Base-by-base conservation (phyloP, 2,329 filamentous ascomycete species). In the Lecanosticta acicola region DNA sequence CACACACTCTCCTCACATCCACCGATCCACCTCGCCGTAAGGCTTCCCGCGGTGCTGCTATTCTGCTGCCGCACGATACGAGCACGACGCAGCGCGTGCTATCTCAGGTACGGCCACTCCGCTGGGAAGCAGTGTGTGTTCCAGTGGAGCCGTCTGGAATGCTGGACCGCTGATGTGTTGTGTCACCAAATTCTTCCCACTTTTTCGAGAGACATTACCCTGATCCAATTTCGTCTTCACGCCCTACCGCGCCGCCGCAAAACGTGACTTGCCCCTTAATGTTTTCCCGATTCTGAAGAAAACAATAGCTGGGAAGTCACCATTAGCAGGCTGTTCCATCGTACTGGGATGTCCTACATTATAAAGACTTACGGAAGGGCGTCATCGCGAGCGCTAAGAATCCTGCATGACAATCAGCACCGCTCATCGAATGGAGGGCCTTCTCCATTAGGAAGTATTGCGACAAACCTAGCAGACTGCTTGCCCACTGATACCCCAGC, bases 401-500 rank as follows among this genome's bases (percentile, higher is more conserved):
- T 16, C 50, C 24, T 53, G 38, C 40, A 40, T 21, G 4, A 42
- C 21, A 35, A 46, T 46, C 18, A 46, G 44, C 29, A 36, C 13
- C 16, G 24, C 5, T 29, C 11, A 5, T 7, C 24, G 24, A 29
- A 29, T 29, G 24, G 24, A 29, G 24, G 11, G 7, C 24, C 24
- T 29, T 29, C 24, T 29, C 24, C 24, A 29, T 29, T 29, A 11
- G 24, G 24, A 29, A 5, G 24, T 11, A 16, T 32, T 38, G 21
- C 34, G 38, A 32, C 35, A 50, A n/a, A 10, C 48, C 61, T 33
- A 75, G 66, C 46, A 74, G 42, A 16, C 66, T 68, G 45, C 67
- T 69, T 43, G 73, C 73, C 73, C 73, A 75, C 53, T 74, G 71
- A 57, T 73, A 73, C 38, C 72, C 72, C 46, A 75, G 54, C 50